Percentiles rank a stretch among this genome's conserved stretches.
Conservation (phyloP, 1,284 basidiomycete species). For the Moesziomyces parantarcticus region DNA sequence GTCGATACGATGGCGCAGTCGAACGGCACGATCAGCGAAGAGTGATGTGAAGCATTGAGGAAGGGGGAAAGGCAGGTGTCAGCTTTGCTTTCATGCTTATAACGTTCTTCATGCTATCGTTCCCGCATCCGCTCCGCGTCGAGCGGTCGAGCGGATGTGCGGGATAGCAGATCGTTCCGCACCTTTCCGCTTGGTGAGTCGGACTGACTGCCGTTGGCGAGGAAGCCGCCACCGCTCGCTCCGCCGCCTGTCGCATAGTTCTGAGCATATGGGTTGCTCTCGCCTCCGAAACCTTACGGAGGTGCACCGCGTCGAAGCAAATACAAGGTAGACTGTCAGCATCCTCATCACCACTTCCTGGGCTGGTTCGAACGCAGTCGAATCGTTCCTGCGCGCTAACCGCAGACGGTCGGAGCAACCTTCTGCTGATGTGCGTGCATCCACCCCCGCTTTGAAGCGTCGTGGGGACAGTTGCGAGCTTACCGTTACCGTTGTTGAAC, state of each 20-base stretch:
- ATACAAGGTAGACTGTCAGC: background rate
- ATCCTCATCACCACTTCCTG: background rate
- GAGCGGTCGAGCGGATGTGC: background rate
- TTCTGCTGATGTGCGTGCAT: background rate
- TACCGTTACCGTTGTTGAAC: slow-evolving; percentile 51
- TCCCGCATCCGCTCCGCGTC: too few species aligned
- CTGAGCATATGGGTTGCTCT: slow-evolving; percentile 52
- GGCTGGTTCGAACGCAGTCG: too few species aligned
- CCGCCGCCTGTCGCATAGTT: slow-evolving; percentile 57
- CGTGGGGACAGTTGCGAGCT: background rate
- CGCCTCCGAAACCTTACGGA: slow-evolving; percentile 27
- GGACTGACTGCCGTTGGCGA: slow-evolving; percentile 45
- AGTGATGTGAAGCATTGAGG: background rate
- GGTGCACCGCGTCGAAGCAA: background rate
- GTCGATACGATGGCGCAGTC: background rate
- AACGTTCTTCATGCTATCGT: too few species aligned
- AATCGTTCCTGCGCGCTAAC: too few species aligned
- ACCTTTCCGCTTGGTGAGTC: slow-evolving; percentile 51
- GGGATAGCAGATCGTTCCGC: slow-evolving; percentile 6
- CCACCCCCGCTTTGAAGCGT: background rate
- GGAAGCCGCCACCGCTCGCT: slow-evolving; percentile 52
- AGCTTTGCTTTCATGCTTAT: background rate
- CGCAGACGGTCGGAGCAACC: background rate
- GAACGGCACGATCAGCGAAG: background rate
- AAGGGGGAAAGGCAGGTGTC: slow-evolving; percentile 1